Conservation (phyloP, 176 grass and related monocot genomes). For the Carex pumila region DNA sequence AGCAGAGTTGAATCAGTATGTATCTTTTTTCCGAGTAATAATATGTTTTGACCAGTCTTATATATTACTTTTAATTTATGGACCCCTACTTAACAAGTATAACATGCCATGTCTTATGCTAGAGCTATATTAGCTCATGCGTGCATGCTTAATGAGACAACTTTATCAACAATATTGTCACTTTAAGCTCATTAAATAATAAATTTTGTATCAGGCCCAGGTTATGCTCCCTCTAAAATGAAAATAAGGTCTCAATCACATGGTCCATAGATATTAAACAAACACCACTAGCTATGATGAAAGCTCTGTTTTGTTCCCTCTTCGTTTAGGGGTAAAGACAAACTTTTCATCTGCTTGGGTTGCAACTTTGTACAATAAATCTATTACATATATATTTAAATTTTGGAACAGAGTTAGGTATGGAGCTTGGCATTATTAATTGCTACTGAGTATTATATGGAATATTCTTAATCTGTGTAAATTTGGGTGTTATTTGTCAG, state of each 20-base stretch:
- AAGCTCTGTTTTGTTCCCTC: slow-evolving; percentile 24
- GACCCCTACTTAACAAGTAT: slow-evolving; percentile 14
- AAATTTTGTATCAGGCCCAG: slow-evolving; percentile 6
- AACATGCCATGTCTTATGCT: slow-evolving; percentile 30
- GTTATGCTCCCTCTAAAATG: slow-evolving; percentile 3
- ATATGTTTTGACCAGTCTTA: slow-evolving; percentile 17
- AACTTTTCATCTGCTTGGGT: slow-evolving; percentile 19
- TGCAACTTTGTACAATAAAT: not conserved
- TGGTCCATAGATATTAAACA: slow-evolving; percentile 7
- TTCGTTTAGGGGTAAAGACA: slow-evolving; percentile 27
- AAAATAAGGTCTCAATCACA: slow-evolving; percentile 3
- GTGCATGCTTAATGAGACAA: slow-evolving; percentile 6
- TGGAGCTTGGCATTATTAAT: not conserved
- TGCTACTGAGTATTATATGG: not conserved
- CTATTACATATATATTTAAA: not conserved
- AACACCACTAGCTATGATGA: slow-evolving; percentile 20
- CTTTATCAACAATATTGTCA: slow-evolving; percentile 14
- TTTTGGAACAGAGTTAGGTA: slow-evolving; percentile 9
- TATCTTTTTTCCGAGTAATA: not conserved
- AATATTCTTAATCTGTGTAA: not conserved
- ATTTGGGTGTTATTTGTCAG: slow-evolving; percentile 14
- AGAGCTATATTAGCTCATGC: slow-evolving; percentile 26
- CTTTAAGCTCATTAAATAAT: slow-evolving; percentile 9
- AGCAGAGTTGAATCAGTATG: not conserved
- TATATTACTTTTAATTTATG: not conserved